Conservation (phyloP, 768 basidiomycete genomes). For the Gloeopeniophorella convolvens region DNA sequence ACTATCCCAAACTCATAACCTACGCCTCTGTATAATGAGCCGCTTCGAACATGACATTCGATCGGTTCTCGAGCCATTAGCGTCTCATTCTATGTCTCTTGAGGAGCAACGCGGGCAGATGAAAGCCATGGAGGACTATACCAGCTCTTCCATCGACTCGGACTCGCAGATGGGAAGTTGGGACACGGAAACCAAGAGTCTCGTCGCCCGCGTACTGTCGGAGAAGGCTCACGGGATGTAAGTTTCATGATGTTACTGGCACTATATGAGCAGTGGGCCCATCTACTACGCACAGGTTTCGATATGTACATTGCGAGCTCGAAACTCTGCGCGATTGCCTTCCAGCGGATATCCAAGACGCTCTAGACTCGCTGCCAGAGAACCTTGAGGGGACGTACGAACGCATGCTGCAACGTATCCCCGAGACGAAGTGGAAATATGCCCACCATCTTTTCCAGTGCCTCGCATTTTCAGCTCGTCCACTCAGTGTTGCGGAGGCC, state of each 20-base stretch:
- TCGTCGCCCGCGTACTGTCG: not conserved
- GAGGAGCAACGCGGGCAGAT: not conserved
- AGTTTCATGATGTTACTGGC: not conserved
- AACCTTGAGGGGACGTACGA: not conserved
- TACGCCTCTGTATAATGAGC: not conserved
- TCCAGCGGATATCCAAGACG: not conserved
- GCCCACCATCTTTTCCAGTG: conserved; percentile 4
- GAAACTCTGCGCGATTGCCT: not conserved
- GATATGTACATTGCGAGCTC: not conserved
- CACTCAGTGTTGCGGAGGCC: conserved; percentile 3
- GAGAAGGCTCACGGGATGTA: conserved; percentile 6
- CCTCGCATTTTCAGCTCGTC: not conserved
- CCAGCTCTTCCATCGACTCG: not conserved
- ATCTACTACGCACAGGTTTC: conserved; percentile 10
- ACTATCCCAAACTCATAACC: not conserved
- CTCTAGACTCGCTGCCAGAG: not conserved
- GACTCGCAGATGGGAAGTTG: not conserved
- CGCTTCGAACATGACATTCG: not conserved
- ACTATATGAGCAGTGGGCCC: no score
- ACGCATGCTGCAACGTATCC: not conserved
- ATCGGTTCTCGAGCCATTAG: not conserved
- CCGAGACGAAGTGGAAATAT: not conserved
- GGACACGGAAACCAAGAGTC: not conserved
- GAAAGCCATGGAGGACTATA: not conserved
- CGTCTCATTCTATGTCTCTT: not conserved